Evolutionary conservation across 371 early-diverging fungal species (phyloP).

Genomic region (Mortierella sp.): DNA sequence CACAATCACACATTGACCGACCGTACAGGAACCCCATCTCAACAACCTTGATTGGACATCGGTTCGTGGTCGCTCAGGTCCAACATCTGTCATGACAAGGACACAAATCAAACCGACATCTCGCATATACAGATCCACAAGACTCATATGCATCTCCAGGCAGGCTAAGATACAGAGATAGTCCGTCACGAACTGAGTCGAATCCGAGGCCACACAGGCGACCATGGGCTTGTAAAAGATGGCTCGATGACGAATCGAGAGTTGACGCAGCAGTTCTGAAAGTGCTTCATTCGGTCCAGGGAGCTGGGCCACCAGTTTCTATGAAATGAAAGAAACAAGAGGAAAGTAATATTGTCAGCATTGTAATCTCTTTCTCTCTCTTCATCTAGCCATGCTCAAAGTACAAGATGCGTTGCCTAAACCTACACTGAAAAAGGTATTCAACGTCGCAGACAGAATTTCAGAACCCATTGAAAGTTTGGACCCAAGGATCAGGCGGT

Average conservation of each 20-base stretch:
- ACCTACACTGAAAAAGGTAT: slow-evolving; percentile 38
- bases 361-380: background rate
- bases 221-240: slow-evolving; percentile 68
- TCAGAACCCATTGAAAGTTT: slow-evolving; percentile 7
- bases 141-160: slow-evolving; percentile 61
- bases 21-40: slow-evolving; percentile 68
- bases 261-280: slow-evolving; percentile 53
- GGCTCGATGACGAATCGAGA: slow-evolving; percentile 55
- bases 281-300: slow-evolving; percentile 51
- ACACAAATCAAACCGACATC: slow-evolving; percentile 74
- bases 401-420: too few species aligned
- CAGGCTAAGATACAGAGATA: slow-evolving; percentile 59
- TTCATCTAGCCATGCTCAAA: too few species aligned
- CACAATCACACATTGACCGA: slow-evolving; percentile 70
- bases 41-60: slow-evolving; percentile 18
- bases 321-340: background rate
- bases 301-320: slow-evolving; percentile 46
- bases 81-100: slow-evolving; percentile 67
- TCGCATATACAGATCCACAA: slow-evolving; percentile 73
- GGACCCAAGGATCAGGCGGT: slow-evolving; percentile 36
- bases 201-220: slow-evolving; percentile 68
- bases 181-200: slow-evolving; percentile 58
- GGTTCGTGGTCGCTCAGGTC: slow-evolving; percentile 42
- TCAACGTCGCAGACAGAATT: slow-evolving; percentile 27
- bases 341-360: background rate